Conservation (phyloP, 1,284 basidiomycete genomes). For the Psilocybe mexicana region DNA sequence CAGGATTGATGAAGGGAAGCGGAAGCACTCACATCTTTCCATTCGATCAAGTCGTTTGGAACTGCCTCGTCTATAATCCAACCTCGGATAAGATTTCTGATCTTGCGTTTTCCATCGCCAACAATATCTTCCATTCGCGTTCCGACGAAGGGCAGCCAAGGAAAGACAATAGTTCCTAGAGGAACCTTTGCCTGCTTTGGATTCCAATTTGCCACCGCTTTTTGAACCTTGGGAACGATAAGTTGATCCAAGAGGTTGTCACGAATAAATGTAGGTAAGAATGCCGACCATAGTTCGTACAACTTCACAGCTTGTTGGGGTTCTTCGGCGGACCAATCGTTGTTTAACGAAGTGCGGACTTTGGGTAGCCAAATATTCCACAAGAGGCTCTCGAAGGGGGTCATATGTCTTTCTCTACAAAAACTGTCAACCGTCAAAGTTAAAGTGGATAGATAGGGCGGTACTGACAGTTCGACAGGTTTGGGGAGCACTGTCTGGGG, state of each 20-base stretch:
- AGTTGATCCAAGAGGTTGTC: slow-evolving; percentile 98
- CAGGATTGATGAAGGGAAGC: slow-evolving; percentile 11
- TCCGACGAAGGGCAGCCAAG: slow-evolving; percentile 91
- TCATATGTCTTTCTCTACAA: slow-evolving; percentile 73
- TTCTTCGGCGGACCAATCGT: slow-evolving; percentile 83
- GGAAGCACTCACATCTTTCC: slow-evolving; percentile 72
- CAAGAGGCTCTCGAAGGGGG: slow-evolving; percentile 90
- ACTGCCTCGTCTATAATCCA: slow-evolving; percentile 79
- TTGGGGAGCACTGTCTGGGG: slow-evolving; percentile 34
- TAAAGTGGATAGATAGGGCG: not conserved
- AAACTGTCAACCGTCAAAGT: slow-evolving; percentile 10
- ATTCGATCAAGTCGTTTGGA: slow-evolving; percentile 73
- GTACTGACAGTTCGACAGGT: slow-evolving; percentile 40
- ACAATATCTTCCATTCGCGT: slow-evolving; percentile 78
- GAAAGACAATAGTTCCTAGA: slow-evolving; percentile 86
- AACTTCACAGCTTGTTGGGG: slow-evolving; percentile 79
- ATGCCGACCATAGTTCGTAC: slow-evolving; percentile 85
- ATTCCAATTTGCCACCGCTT: slow-evolving; percentile 85
- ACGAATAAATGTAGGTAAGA: slow-evolving; percentile 87
- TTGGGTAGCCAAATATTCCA: slow-evolving; percentile 96
- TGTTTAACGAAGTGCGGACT: slow-evolving; percentile 90
- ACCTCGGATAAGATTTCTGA: slow-evolving; percentile 76
- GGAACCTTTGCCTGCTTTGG: slow-evolving; percentile 56
- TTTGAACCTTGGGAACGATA: slow-evolving; percentile 87
- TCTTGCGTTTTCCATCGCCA: slow-evolving; percentile 82